Conservation (phyloP, 2,329 filamentous ascomycete species). For the Exutisphaerella laricina region DNA sequence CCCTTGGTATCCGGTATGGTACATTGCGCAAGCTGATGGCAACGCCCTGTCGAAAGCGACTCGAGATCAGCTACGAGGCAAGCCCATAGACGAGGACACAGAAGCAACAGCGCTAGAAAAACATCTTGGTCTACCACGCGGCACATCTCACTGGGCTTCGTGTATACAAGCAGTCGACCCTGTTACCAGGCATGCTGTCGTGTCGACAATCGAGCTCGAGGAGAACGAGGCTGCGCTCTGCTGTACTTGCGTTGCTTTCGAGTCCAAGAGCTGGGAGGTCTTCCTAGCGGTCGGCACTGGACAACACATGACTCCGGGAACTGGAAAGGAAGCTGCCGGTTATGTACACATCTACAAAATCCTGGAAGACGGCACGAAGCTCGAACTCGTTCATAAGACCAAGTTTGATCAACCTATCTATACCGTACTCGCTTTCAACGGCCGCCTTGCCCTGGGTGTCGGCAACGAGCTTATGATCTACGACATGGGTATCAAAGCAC, state of each 20-base stretch:
- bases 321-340: conserved; percentile 42
- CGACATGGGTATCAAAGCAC: conserved; percentile 85
- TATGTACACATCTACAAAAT: conserved; percentile 93
- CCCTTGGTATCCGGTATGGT: conserved; percentile 82
- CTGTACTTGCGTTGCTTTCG: conserved; percentile 75
- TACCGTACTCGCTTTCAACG: conserved; percentile 90
- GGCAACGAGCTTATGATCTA: conserved; percentile 80
- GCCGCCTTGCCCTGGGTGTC: conserved; percentile 77
- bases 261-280: conserved; percentile 78
- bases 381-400: conserved; percentile 96
- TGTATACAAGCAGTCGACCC: conserved; percentile 92
- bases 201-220: conserved; percentile 74
- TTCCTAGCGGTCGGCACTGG: conserved; percentile 94
- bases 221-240: conserved; percentile 91
- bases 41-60: conserved; percentile 81
- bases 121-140: conserved; percentile 85
- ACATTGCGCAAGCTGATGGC: conserved; percentile 89
- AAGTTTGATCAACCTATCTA: conserved; percentile 83
- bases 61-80: conserved; percentile 37
- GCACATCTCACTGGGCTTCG: conserved; percentile 84
- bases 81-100: conserved; percentile 16
- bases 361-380: conserved; percentile 73
- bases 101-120: conserved; percentile 37
- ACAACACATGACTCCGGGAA: conserved; percentile 61
- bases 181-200: conserved; percentile 44